phyloP scores from a whole-genome alignment of 2,329 filamentous ascomycete species.

The Talaromyces sp. region DNA sequence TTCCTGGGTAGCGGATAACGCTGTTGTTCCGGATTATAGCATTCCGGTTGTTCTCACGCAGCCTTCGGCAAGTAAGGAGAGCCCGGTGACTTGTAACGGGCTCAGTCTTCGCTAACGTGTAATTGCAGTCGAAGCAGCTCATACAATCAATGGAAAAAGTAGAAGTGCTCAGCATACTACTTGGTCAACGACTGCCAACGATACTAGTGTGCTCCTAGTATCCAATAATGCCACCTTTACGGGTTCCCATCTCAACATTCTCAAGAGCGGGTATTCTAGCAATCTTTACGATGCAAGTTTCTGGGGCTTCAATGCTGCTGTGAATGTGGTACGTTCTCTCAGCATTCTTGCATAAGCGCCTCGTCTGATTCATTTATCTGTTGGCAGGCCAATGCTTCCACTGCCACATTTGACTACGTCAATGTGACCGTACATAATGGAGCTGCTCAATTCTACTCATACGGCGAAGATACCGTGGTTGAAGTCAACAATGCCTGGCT shows the following conservation, averaged over 20 bases:
- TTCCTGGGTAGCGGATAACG: slow-evolving; percentile 12
- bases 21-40: slow-evolving; percentile 13
- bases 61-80: slow-evolving; percentile 11
- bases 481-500: slow-evolving; percentile 31
- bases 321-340: slow-evolving; percentile 24
- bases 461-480: slow-evolving; percentile 31
- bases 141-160: slow-evolving; percentile 9
- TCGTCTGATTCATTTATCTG: background rate
- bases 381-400: slow-evolving; percentile 29
- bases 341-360: background rate
- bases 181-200: slow-evolving; percentile 18
- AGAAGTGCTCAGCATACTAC: slow-evolving; percentile 11
- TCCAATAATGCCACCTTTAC: slow-evolving; percentile 14
- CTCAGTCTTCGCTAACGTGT: background rate
- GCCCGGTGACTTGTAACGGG: background rate
- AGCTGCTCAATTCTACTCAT: slow-evolving; percentile 37
- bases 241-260: slow-evolving; percentile 28
- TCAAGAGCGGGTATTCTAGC: slow-evolving; percentile 34
- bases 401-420: slow-evolving; percentile 25
- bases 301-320: slow-evolving; percentile 35
- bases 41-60: slow-evolving; percentile 9
- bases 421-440: slow-evolving; percentile 41
- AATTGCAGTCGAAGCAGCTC: slow-evolving; percentile 8
- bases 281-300: slow-evolving; percentile 34
- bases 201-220: slow-evolving; percentile 21